These are phyloP conservation scores for Leccinum pallidistipes DNA, from an alignment of 1,284 basidiomycete species.

Conservation along the genomic window DNA sequence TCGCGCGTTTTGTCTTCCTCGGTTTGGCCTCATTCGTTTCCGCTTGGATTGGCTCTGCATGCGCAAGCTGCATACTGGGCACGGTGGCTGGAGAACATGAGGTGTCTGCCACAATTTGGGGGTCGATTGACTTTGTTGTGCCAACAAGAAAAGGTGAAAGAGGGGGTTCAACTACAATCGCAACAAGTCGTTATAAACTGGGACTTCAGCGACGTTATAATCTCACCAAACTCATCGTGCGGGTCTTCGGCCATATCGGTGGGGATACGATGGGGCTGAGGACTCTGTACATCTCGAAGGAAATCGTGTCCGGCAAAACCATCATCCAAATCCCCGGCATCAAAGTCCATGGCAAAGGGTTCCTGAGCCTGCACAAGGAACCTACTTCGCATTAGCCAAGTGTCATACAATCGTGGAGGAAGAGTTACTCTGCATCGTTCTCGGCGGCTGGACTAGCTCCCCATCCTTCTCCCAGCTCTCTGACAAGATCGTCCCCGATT, in stretches of 20 bases:
- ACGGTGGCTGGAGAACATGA: conserved; percentile 21
- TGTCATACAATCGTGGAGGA: background rate
- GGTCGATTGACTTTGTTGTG: conserved; percentile 11
- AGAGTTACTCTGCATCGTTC: conserved; percentile 15
- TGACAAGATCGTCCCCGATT: conserved; percentile 67
- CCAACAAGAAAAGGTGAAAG: conserved; percentile 15
- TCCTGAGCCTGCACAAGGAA: conserved; percentile 13
- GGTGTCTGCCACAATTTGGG: conserved; percentile 24
- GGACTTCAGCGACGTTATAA: background rate
- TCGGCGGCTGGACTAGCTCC: conserved; percentile 37
- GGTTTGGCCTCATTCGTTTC: conserved; percentile 22
- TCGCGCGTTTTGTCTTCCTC: conserved; percentile 43
- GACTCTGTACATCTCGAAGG: background rate
- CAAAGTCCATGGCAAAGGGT: conserved; percentile 17
- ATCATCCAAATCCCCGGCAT: conserved; percentile 13
- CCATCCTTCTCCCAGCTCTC: conserved; percentile 74
- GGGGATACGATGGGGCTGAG: background rate
- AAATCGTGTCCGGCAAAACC: conserved; percentile 7
- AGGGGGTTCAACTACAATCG: conserved; percentile 17
- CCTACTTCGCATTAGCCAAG: conserved; percentile 21
- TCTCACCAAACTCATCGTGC: conserved; percentile 12
- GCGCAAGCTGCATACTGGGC: background rate
- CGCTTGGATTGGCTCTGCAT: conserved; percentile 9
- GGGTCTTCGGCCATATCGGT: conserved; percentile 2
- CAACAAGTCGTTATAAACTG: background rate